These are phyloP conservation scores for Plectosphaerella cucumerina DNA, from an alignment of 2,329 filamentous ascomycete genomes.

Conservation along the genomic window DNA sequence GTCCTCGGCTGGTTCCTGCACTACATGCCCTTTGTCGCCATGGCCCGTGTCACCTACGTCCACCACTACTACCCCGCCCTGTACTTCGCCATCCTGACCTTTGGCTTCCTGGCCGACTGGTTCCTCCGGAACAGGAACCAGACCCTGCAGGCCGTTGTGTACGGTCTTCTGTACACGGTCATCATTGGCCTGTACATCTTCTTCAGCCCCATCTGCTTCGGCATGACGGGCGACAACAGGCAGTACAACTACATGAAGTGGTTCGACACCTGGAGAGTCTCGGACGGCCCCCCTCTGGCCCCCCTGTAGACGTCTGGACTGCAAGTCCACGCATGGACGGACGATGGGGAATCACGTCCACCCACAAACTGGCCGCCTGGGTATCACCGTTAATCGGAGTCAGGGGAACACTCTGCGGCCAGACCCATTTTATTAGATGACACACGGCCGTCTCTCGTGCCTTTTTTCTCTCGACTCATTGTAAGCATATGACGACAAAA, in stretches of 20 bases:
- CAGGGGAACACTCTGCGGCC: no score
- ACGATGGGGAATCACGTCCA: no score
- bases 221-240: constrained; percentile 81
- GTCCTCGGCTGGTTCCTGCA: constrained; percentile 93
- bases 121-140: constrained; percentile 63
- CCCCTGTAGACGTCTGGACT: no score
- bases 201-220: constrained; percentile 94
- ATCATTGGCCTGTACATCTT: constrained; percentile 81
- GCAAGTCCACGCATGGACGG: no score
- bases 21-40: constrained; percentile 91
- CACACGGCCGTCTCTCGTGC: background rate
- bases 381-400: background rate
- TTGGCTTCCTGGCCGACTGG: constrained; percentile 89
- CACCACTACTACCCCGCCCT: constrained; percentile 99
- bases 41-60: constrained; percentile 98
- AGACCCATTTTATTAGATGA: no score
- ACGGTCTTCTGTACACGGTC: constrained; percentile 66
- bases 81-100: constrained; percentile 89
- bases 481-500: constrained; percentile 5
- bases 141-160: constrained; percentile 63
- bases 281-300: no score
- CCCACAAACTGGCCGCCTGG: no score
- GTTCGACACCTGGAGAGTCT: constrained; percentile 83
- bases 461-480: constrained; percentile 5
- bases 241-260: constrained; percentile 92